These are phyloP conservation scores for Monilinia polystroma DNA, from an alignment of 2,329 filamentous ascomycete species.

Conservation along the genomic window DNA sequence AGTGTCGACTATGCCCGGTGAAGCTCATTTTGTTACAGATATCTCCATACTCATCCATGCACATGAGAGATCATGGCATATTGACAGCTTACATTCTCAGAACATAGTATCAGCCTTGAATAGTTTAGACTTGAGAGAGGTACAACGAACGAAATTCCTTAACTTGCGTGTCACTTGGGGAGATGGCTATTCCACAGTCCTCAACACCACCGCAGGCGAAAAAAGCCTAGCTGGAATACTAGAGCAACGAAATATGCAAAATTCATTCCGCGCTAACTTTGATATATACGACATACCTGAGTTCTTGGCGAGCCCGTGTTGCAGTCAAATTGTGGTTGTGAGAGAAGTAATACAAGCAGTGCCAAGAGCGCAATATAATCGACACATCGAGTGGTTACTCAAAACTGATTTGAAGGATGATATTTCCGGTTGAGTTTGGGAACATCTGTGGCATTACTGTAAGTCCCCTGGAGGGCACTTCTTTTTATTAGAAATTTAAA, in stretches of 20 bases:
- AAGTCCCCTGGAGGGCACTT: background rate
- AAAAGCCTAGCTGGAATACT: background rate
- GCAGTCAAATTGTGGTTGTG: constrained; percentile 63
- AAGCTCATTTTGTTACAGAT: constrained; percentile 22
- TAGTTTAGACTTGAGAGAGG: constrained; percentile 36
- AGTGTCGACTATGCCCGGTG: background rate
- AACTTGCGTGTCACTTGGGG: constrained; percentile 58
- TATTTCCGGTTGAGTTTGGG: constrained; percentile 58
- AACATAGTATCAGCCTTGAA: constrained; percentile 32
- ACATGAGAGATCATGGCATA: constrained; percentile 46
- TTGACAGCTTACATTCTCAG: constrained; percentile 31
- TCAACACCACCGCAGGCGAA: constrained; percentile 14
- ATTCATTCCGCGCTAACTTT: constrained; percentile 30
- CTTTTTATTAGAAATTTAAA: background rate
- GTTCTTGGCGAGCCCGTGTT: constrained; percentile 57
- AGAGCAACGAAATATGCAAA: background rate
- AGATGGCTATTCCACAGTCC: constrained; percentile 51
- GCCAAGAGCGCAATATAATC: constrained; percentile 44
- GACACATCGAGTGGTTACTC: constrained; percentile 52
- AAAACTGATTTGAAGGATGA: constrained; percentile 53
- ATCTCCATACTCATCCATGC: constrained; percentile 41
- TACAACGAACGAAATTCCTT: constrained; percentile 56
- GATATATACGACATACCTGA: constrained; percentile 44
- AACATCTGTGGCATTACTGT: constrained; percentile 60
- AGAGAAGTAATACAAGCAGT: constrained; percentile 48